Evolutionary conservation across 2,329 filamentous ascomycete species (phyloP), one percentile per base, ranked within the genome.

Genomic region (Parastagonospora avenae): DNA sequence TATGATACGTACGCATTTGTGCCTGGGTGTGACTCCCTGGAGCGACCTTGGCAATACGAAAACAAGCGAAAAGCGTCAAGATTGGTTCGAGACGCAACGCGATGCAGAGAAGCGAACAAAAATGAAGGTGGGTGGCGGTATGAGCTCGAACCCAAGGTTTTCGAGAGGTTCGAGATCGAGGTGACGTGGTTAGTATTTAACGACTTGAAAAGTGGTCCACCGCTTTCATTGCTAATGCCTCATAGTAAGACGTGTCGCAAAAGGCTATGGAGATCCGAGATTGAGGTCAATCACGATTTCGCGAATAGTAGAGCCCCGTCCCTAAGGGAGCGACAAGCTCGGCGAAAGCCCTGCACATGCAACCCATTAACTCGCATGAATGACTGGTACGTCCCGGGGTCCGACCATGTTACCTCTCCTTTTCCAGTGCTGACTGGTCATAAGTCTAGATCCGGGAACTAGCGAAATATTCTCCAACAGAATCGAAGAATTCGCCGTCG

Each of bases 81-180:
- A 31, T 12, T 53, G n/a, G 14, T 7, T 14, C 8, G 14, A 14
- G 12, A 29, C n/a, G 38, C 38, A 8, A 14, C 2, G 1, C 5
- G 10, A 14, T 24, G 16, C 16, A 52, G 46, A 24, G 29, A 41
- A 4, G 48, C 52, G 11, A 37, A 31, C 12, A 15, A 24, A 16
- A 63, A 60, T 35, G 60, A 63, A 35, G 40, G 28, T 36, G 42
- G 48, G 3, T 63, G 57, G 60, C 45, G 57, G 39, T 29, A 42
- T 15, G 44, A 35, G 24, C 32, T 57, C 36, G 55, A 63, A 32
- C 14, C 29, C 8, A 42, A 30, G 15, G 8, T 63, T 15, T 60
- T 63, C 45, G 43, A 59, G 36, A 49, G 60, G 11, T 63, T 63
- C 29, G 50, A 59, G 8, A 51, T 59, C 19, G 55, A 63, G 40